Base-by-base conservation (phyloP, 2,329 filamentous ascomycete genomes). In the Drechslerella dactyloides region DNA sequence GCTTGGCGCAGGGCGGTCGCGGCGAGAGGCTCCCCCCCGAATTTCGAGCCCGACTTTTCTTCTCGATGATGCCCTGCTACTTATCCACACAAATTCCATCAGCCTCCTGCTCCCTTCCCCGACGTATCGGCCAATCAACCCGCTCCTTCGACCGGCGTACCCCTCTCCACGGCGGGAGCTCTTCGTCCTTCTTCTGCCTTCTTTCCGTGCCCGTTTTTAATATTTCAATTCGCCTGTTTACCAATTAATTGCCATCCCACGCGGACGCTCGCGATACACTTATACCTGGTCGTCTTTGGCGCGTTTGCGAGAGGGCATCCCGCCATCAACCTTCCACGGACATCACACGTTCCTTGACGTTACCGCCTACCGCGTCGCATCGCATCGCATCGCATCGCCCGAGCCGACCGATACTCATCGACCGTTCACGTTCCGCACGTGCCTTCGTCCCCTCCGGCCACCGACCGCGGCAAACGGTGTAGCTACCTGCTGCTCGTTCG, bases 1-100 rank as follows among this genome's bases (percentile, higher is more conserved):
- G 54, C 68, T 72, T 72, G 68, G 68, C 68, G 19, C 55, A 27
- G 51, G 27, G 37, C 48, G 52, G 68, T 65, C 68, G 68, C 68
- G 68, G 60, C 60, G 68, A 65, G 55, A 27, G 21, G 19, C 23
- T 54, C 60, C 59, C 68, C 68, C 68, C 62, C 59, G 44, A 55
- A 48, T 59, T 55, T 42, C 48, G n/a, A 33, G 44, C 37, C 53
- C 54, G 37, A 55, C 54, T 72, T 72, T 65, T 56, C 51, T 46
- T 58, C 50, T 65, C 42, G 27, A 24, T 60, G 52, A 55, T 30
- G 44, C 35, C 35, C 51, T 52, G 42, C 40, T 33, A 8, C 44
- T 11, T 10, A 44, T 15, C 17, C 27, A 33, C 11, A 17, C 46
- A 17, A 33, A 50, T 48, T 52, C 46, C 17, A 46, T 35, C 66